phyloP scores from a whole-genome alignment of 2,329 filamentous ascomycete species.

The Neonectria magnoliae region DNA sequence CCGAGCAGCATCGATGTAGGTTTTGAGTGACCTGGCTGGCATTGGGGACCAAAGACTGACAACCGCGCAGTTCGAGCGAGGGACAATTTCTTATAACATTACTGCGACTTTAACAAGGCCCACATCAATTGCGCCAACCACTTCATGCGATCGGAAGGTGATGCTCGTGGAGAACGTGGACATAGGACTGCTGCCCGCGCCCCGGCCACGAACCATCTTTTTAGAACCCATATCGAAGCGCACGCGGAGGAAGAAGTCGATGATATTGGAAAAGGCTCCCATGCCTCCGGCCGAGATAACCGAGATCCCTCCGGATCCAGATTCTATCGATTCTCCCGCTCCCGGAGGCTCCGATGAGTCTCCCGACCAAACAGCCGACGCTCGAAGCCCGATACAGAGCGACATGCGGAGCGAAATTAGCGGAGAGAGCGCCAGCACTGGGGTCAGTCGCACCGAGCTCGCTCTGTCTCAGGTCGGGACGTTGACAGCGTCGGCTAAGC shows the following conservation, averaged over 20 bases:
- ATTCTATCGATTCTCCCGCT: conserved; percentile 53
- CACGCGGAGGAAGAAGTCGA: conserved; percentile 68
- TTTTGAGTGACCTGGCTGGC: conserved; percentile 29
- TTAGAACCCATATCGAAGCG: conserved; percentile 85
- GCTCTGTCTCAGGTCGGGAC: conserved; percentile 47
- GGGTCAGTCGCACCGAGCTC: conserved; percentile 63
- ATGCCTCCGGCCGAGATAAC: conserved; percentile 54
- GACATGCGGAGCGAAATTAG: conserved; percentile 76
- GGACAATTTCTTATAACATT: conserved; percentile 90
- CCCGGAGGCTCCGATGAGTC: conserved; percentile 51
- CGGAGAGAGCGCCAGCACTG: conserved; percentile 75
- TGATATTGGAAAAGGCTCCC: conserved; percentile 56
- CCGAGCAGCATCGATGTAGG: conserved; percentile 96
- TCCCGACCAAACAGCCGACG: conserved; percentile 49
- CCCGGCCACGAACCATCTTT: conserved; percentile 84
- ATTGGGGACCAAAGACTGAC: conserved; percentile 21
- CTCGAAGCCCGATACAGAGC: conserved; percentile 57
- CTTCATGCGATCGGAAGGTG: conserved; percentile 83
- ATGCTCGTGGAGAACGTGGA: conserved; percentile 85
- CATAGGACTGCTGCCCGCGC: conserved; percentile 77
- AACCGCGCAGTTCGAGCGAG: conserved; percentile 83
- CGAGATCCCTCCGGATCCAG: conserved; percentile 48
- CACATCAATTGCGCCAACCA: conserved; percentile 82
- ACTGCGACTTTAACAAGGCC: conserved; percentile 90
- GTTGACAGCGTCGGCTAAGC: conserved; percentile 49